phyloP scores from a whole-genome alignment of 2,329 filamentous ascomycete genomes.

The Coleophoma crateriformis region DNA sequence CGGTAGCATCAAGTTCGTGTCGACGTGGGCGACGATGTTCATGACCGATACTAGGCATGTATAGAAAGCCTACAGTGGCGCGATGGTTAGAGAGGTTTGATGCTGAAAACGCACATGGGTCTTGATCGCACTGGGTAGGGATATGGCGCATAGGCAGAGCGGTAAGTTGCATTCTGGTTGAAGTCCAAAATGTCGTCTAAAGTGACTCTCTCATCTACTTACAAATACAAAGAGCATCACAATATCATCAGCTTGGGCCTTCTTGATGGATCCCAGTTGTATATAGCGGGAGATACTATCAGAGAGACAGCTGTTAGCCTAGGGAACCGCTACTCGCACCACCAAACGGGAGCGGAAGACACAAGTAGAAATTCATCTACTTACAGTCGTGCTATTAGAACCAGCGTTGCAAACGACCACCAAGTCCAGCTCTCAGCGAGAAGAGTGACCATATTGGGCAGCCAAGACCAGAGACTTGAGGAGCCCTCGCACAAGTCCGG shows the following conservation, averaged over 20 bases:
- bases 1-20: conserved; percentile 53
- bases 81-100: neutral
- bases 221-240: conserved; percentile 49
- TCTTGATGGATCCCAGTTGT: conserved; percentile 37
- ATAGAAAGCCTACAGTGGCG: conserved; percentile 34
- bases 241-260: conserved; percentile 49
- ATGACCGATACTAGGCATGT: conserved; percentile 48
- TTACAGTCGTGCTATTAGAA: conserved; percentile 35
- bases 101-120: neutral
- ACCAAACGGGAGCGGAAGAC: neutral
- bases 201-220: conserved; percentile 17
- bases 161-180: too few relatives aligned
- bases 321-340: neutral
- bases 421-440: conserved; percentile 37
- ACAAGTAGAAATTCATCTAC: conserved; percentile 7
- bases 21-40: conserved; percentile 49
- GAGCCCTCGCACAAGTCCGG: too few relatives aligned
- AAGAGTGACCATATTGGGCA: conserved; percentile 3
- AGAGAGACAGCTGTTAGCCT: neutral
- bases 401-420: conserved; percentile 34
- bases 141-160: too few relatives aligned
- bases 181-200: too few relatives aligned
- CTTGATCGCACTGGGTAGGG: neutral
- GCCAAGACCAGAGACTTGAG: too few relatives aligned
- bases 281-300: conserved; percentile 32